Evolutionary conservation across 345 rosid species (phyloP), one percentile per base, ranked within the genome.

Genomic region (Salix arbutifolia): DNA sequence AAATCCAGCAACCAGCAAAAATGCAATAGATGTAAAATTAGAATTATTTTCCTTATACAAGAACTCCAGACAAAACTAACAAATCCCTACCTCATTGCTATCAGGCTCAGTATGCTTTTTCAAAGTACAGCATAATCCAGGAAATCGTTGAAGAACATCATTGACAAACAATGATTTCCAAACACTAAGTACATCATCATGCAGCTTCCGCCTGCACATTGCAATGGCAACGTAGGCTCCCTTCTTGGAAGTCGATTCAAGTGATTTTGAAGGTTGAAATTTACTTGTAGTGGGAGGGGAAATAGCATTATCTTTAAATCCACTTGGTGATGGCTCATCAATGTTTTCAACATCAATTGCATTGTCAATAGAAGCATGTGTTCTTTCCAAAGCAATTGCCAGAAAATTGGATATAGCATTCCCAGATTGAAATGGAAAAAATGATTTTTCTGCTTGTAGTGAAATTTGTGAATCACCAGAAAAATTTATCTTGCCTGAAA

Each of bases 201-300:
- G 94, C 89, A 96, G 85, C 86, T 87, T 90, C 84, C 92, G 96
- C 82, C 95, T 87, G 84, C 87, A 92, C 80, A 94, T 64, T 77
- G 98, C 97, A 75, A 66, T 77, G 83, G 92, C 84, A 77, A 88
- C 84, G 79, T 87, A 90, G 78, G 78, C 88, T 83, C 80, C 88
- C 72, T 89, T 85, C 85, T 85, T 87, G 56, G 85, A 77, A 74
- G 68, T 64, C 35, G 80, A 35, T 76, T 87, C 90, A 64, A 78
- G 78, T 5, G 85, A 77, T 78, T 78, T 76, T 42, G 84, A 72
- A 74, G 87, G 89, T 78, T 28, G 83, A 78, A 86, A 83, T 76
- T 88, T 87, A 82, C 77, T 68, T 30, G 37, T 6, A 60, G 70
- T 50, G 70, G 89, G 81, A 30, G 88, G 87, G 77, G 83, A 79